These are phyloP conservation scores for Amylostereum chailletii DNA, from an alignment of 1,284 basidiomycete species.

Conservation along the genomic window DNA sequence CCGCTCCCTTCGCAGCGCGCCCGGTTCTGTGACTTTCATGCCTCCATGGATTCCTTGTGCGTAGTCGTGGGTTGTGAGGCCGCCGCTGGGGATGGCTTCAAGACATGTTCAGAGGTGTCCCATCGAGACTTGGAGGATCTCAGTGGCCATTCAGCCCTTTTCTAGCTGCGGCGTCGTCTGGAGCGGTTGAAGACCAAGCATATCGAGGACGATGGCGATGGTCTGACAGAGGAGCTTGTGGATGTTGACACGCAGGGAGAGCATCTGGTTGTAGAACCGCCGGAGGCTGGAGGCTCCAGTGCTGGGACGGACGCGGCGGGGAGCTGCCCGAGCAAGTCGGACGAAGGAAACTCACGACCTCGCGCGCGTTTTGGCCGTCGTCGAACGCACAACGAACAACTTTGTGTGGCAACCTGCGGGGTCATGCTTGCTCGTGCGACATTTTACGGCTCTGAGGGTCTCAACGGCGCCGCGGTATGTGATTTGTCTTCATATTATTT, in stretches of 20 bases:
- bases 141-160: constrained; percentile 6
- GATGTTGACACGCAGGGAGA: too few relatives aligned
- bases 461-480: constrained; percentile 13
- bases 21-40: constrained; percentile 15
- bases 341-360: constrained; percentile 12
- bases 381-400: constrained; percentile 24
- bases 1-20: constrained; percentile 11
- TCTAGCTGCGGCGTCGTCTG: constrained; percentile 11
- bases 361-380: constrained; percentile 16
- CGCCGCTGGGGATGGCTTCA: constrained; percentile 1
- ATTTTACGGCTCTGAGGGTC: constrained; percentile 19
- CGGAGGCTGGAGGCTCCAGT: too few relatives aligned
- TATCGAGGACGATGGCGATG: neutral
- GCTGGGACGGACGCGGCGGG: too few relatives aligned
- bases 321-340: constrained; percentile 14
- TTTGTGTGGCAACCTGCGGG: too few relatives aligned
- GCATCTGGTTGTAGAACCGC: too few relatives aligned
- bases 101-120: constrained; percentile 12
- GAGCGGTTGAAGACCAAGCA: too few relatives aligned
- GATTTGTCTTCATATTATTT: constrained; percentile 1
- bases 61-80: constrained; percentile 11
- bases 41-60: constrained; percentile 5
- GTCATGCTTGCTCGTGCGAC: constrained; percentile 13
- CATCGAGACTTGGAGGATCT: constrained; percentile 15
- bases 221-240: too few relatives aligned